Conservation (phyloP, 164 flowering plant species). For the Umbellularia californica region DNA sequence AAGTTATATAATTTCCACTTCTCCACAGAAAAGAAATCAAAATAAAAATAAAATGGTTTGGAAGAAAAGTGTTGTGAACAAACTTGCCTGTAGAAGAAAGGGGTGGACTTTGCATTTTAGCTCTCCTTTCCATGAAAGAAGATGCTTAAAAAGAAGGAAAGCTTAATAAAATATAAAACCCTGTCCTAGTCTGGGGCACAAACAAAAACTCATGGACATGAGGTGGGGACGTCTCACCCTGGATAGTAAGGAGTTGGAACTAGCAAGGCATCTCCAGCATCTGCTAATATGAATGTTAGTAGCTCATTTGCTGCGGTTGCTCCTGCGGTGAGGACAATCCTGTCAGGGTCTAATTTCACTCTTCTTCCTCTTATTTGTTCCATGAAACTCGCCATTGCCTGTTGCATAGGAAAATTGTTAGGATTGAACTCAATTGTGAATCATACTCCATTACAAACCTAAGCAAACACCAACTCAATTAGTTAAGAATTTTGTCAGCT, state of each 20-base stretch:
- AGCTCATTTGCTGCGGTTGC: conserved; percentile 97
- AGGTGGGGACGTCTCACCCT: conserved; percentile 42
- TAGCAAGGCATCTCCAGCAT: conserved; percentile 88
- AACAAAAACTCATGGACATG: not conserved
- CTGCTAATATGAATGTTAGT: conserved; percentile 73
- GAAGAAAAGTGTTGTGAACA: not conserved
- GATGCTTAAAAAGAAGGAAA: not conserved
- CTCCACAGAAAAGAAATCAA: not conserved
- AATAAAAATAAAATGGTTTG: not conserved
- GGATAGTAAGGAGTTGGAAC: conserved; percentile 96
- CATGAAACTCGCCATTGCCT: conserved; percentile 96
- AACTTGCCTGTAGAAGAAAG: not conserved
- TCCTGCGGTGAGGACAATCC: conserved; percentile 82
- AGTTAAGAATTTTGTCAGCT: not conserved
- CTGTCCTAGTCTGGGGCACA: not conserved
- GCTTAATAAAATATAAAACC: not conserved
- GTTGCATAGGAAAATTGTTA: not conserved
- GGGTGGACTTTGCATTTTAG: not conserved
- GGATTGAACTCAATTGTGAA: not conserved
- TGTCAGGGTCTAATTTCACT: conserved; percentile 68
- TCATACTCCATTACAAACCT: not conserved
- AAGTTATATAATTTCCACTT: too few species aligned
- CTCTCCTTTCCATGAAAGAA: not conserved
- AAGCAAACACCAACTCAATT: not conserved
- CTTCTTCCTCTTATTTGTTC: conserved; percentile 78